Evolutionary conservation across 2,329 filamentous ascomycete species (phyloP).

Genomic region (Cladosporium phlei): DNA sequence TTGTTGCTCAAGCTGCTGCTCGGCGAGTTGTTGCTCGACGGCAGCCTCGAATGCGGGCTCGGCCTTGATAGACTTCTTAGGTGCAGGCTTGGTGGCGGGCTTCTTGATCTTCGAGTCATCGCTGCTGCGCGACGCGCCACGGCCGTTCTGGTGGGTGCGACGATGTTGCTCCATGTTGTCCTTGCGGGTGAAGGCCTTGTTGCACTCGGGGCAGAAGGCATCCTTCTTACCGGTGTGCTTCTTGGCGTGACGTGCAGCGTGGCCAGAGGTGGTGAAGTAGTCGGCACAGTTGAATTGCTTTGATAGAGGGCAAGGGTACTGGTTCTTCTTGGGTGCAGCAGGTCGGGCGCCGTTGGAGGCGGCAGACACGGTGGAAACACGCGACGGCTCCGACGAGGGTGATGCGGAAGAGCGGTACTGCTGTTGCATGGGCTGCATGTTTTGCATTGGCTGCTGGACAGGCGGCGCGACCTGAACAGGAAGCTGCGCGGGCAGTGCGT

Average conservation of each 20-base stretch:
- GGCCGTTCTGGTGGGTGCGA: conserved; percentile 62
- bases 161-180: conserved; percentile 88
- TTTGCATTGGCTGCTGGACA: conserved; percentile 18
- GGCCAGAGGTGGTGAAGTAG: conserved; percentile 78
- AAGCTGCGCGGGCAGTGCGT: conserved; percentile 28
- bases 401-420: conserved; percentile 40
- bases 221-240: conserved; percentile 79
- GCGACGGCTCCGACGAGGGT: conserved; percentile 45
- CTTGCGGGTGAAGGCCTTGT: conserved; percentile 74
- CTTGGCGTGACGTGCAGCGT: conserved; percentile 79
- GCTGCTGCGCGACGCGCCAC: conserved; percentile 36
- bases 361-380: conserved; percentile 37
- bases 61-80: conserved; percentile 29
- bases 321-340: conserved; percentile 52
- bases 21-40: conserved; percentile 32
- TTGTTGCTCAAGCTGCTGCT: conserved; percentile 26
- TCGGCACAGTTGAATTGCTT: conserved; percentile 69
- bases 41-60: conserved; percentile 31
- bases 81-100: conserved; percentile 32
- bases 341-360: conserved; percentile 37
- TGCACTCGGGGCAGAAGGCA: conserved; percentile 65
- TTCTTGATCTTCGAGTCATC: conserved; percentile 44
- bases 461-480: conserved; percentile 1
- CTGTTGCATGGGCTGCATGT: conserved; percentile 13
- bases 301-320: conserved; percentile 69